A percentile compares a stretch with the other conserved stretches of the same genome.
Evolutionary conservation across 371 early-diverging fungal species (phyloP).

Genomic region (Homolaphlyctis polyrhiza): DNA sequence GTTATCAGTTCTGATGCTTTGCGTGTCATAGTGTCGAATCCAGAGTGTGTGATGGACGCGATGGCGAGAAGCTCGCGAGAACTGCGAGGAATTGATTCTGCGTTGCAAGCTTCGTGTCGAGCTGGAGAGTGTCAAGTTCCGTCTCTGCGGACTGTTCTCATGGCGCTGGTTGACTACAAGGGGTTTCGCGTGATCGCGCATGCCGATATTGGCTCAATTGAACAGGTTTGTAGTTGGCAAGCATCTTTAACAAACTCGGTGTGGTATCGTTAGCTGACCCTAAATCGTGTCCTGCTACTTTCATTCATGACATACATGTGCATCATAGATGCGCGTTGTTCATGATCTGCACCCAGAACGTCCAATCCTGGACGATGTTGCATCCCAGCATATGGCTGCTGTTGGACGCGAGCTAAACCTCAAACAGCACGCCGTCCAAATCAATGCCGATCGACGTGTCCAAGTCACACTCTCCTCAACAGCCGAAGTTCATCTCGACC

Average conservation of each 20-base stretch:
- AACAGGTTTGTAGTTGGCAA: slow-evolving; percentile 18
- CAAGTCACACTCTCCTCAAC: slow-evolving; percentile 17
- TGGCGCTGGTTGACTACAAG: slow-evolving; percentile 49
- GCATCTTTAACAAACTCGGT: slow-evolving; percentile 11
- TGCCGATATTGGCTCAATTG: slow-evolving; percentile 29
- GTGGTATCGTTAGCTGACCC: background rate
- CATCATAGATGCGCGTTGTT: slow-evolving; percentile 1
- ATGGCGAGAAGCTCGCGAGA: slow-evolving; percentile 29
- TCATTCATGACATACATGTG: background rate
- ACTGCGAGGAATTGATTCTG: slow-evolving; percentile 32
- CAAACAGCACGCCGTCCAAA: slow-evolving; percentile 37
- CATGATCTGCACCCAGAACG: slow-evolving; percentile 25
- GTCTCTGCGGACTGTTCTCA: slow-evolving; percentile 33
- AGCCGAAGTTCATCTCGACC: slow-evolving; percentile 21
- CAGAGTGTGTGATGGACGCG: slow-evolving; percentile 21
- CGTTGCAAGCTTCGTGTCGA: slow-evolving; percentile 21
- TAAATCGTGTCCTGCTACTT: background rate
- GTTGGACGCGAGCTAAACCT: slow-evolving; percentile 20
- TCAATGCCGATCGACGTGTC: slow-evolving; percentile 35
- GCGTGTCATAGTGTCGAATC: slow-evolving; percentile 14
- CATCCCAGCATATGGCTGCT: background rate
- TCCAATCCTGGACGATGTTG: slow-evolving; percentile 7
- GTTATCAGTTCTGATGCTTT: background rate
- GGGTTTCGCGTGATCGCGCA: slow-evolving; percentile 47
- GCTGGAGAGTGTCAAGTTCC: background rate